phyloP scores from a whole-genome alignment of 2,329 filamentous ascomycete genomes.

The Ploettnerulaceae sp. region DNA sequence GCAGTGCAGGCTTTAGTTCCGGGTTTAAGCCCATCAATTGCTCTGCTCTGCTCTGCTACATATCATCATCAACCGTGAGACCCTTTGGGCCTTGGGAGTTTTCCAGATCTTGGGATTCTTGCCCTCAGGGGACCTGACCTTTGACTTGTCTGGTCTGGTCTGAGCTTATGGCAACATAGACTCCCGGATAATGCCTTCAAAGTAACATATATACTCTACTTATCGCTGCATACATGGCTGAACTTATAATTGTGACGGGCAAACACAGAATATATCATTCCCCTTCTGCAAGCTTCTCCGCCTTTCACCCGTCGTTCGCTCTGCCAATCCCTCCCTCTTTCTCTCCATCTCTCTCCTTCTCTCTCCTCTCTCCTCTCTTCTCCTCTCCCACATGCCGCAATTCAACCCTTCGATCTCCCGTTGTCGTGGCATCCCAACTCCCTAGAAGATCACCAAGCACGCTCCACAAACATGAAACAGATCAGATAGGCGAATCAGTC shows the following conservation, averaged over 20 bases:
- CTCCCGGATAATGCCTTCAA: no score
- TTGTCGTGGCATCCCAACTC: background rate
- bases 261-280: background rate
- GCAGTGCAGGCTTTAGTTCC: no score
- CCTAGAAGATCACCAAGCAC: background rate
- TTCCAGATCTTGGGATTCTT: no score
- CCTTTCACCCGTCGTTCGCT: background rate
- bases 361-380: background rate
- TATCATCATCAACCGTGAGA: no score
- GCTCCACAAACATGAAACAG: conserved; percentile 11
- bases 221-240: no score
- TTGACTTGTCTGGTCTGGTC: no score
- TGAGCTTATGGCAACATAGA: no score
- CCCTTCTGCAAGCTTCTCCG: background rate
- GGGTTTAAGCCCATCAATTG: no score
- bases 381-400: background rate
- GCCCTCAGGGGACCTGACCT: no score
- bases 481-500: conserved; percentile 14
- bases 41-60: no score
- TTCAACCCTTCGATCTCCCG: background rate
- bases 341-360: background rate
- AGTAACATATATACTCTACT: no score
- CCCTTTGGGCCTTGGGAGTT: no score
- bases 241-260: conserved; percentile 1
- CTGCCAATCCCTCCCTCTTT: background rate